Conservation (phyloP, 768 basidiomycete genomes). For the Suillus brevipes region DNA sequence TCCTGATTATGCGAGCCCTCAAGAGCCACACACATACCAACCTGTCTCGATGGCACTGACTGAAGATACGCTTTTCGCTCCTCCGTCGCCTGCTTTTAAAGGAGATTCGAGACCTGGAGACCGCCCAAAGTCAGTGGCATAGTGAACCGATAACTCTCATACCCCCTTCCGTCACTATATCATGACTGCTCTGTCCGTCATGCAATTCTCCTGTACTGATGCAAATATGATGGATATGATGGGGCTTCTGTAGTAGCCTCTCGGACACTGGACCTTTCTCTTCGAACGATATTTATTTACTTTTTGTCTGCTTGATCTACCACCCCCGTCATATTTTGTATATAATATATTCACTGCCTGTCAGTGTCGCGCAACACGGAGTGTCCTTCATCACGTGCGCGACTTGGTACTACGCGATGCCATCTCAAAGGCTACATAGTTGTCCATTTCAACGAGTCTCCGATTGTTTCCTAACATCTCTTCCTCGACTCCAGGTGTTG, state of each 20-base stretch:
- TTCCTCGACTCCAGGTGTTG: conserved; percentile 20
- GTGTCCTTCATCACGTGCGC: conserved; percentile 17
- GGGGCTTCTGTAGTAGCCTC: conserved; percentile 8
- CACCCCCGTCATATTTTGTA: conserved; percentile 6
- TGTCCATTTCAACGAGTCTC: conserved; percentile 27
- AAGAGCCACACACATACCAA: conserved; percentile 56
- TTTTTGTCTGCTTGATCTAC: conserved; percentile 8
- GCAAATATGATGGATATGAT: conserved; percentile 8
- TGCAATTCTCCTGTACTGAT: conserved; percentile 18
- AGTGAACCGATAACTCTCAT: conserved; percentile 12
- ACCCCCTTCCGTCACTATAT: background rate
- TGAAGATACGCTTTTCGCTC: conserved; percentile 48
- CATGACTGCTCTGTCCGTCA: background rate
- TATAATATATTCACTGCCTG: conserved; percentile 2
- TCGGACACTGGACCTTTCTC: conserved; percentile 13
- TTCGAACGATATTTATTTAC: conserved; percentile 10
- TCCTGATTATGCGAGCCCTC: conserved; percentile 35
- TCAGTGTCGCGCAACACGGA: conserved; percentile 8
- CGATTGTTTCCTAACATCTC: conserved; percentile 26
- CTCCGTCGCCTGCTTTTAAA: conserved; percentile 61
- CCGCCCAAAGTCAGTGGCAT: conserved; percentile 46
- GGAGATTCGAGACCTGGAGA: conserved; percentile 32
- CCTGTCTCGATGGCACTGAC: conserved; percentile 61
- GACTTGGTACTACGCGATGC: conserved; percentile 28
- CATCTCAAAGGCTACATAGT: conserved; percentile 31